phyloP scores from a whole-genome alignment of 306 rosid genomes.

The Trifolium subterraneum region DNA sequence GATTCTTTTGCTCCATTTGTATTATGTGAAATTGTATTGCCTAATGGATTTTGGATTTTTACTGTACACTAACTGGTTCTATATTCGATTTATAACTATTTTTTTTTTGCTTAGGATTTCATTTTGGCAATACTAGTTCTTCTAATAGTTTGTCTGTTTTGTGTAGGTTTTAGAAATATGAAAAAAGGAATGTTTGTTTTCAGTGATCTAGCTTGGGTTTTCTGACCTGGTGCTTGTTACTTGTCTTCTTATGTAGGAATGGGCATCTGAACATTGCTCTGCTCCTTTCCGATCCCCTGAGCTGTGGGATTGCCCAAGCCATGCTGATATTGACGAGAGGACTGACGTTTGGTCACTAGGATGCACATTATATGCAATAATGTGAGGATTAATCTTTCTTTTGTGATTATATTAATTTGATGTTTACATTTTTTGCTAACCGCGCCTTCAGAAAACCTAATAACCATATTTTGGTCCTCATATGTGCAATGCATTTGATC shows the following conservation, averaged over 20 bases:
- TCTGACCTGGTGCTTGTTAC: conserved; percentile 32
- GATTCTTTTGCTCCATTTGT: conserved; percentile 30
- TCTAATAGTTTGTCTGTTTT: conserved; percentile 17
- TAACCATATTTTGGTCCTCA: conserved; percentile 7
- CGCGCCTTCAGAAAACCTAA: conserved; percentile 15
- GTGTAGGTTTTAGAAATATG: conserved; percentile 34
- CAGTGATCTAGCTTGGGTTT: conserved; percentile 38
- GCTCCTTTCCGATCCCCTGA: conserved; percentile 99
- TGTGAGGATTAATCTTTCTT: conserved; percentile 62
- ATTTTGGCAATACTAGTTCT: conserved; percentile 26
- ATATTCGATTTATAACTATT: conserved; percentile 18
- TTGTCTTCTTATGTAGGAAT: conserved; percentile 69
- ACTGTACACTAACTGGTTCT: neutral
- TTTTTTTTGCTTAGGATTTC: conserved; percentile 14
- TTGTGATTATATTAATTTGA: conserved; percentile 18
- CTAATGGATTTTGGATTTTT: conserved; percentile 14
- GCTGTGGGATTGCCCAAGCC: conserved; percentile 99
- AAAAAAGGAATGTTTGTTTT: conserved; percentile 34
- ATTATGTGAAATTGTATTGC: conserved; percentile 23
- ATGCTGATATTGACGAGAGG: conserved; percentile 86
- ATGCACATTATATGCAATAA: conserved; percentile 96
- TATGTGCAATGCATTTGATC: conserved; percentile 20
- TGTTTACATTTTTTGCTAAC: conserved; percentile 4
- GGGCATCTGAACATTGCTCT: conserved; percentile 98
- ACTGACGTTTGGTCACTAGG: conserved; percentile 97